These are phyloP conservation scores for Oryza coarctata DNA, from an alignment of 176 grass and related monocot species.

Conservation along the genomic window DNA sequence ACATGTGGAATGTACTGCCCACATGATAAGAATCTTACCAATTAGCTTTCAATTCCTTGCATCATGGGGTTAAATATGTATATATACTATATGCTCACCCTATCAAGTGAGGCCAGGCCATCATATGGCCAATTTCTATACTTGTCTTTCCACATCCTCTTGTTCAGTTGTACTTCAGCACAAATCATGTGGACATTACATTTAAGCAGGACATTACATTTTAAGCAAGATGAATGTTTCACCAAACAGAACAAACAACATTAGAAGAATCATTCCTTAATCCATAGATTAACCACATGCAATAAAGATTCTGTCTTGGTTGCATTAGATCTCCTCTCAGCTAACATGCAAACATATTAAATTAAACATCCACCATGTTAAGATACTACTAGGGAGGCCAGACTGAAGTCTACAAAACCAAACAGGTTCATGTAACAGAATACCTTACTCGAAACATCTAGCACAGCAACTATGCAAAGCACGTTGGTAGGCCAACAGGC, in stretches of 20 bases:
- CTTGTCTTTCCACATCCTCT: background rate
- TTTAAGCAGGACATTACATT: background rate
- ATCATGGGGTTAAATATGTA: background rate
- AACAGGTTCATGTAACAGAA: conserved; percentile 37
- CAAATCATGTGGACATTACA: background rate
- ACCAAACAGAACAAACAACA: background rate
- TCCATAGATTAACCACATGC: conserved; percentile 31
- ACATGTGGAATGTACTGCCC: background rate
- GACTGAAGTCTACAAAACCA: conserved; percentile 31
- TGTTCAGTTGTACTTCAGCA: background rate
- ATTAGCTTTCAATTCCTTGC: background rate
- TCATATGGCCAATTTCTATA: background rate
- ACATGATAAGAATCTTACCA: background rate
- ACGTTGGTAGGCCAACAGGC: background rate
- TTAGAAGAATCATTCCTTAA: conserved; percentile 7
- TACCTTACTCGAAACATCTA: conserved; percentile 42
- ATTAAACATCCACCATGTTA: conserved; percentile 25
- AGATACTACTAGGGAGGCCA: conserved; percentile 22
- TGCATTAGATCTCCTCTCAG: conserved; percentile 26
- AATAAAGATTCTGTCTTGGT: conserved; percentile 1
- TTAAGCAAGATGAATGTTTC: background rate
- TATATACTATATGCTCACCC: background rate
- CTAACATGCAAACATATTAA: conserved; percentile 34
- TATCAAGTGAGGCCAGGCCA: background rate
- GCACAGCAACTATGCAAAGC: conserved; percentile 25